Conservation (phyloP, 225 moss, liverwort and hornwort species). For the Polytrichum commune region DNA sequence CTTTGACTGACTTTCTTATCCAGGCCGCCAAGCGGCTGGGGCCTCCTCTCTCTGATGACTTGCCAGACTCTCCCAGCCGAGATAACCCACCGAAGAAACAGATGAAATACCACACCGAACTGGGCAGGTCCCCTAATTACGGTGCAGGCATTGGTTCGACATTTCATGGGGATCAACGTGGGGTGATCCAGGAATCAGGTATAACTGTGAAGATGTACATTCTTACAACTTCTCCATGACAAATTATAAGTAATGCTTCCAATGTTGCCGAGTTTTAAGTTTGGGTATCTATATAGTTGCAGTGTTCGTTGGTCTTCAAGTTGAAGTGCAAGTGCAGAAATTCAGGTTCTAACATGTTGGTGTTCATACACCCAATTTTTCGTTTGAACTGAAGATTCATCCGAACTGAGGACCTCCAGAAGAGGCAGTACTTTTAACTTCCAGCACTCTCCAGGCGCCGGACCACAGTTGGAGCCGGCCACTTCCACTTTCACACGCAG, state of each 20-base stretch:
- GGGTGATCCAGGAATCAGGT: constrained; percentile 26
- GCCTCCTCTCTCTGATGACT: constrained; percentile 1
- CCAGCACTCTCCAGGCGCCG: constrained; percentile 1
- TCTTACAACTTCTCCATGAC: too few species aligned
- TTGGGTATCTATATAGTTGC: too few species aligned
- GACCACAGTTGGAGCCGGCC: constrained; percentile 11
- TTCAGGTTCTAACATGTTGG: too few species aligned
- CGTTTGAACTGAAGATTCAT: constrained; percentile 14
- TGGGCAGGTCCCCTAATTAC: constrained; percentile 14
- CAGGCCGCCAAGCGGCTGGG: constrained; percentile 30
- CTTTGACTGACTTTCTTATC: constrained; percentile 30
- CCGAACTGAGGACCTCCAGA: constrained; percentile 11
- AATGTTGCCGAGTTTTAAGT: too few species aligned
- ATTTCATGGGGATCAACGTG: constrained; percentile 22
- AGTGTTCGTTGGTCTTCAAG: too few species aligned
- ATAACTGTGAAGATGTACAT: neutral
- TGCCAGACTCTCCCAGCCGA: neutral
- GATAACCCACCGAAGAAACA: constrained; percentile 4
- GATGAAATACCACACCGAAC: constrained; percentile 11
- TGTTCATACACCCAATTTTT: neutral
- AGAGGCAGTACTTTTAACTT: constrained; percentile 2
- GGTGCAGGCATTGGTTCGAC: constrained; percentile 21
- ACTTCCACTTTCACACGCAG: constrained; percentile 12
- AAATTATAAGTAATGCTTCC: too few species aligned
- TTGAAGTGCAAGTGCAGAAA: too few species aligned